These are phyloP conservation scores for Antitrichia curtipendula DNA, from an alignment of 225 moss, liverwort and hornwort species.

Conservation along the genomic window DNA sequence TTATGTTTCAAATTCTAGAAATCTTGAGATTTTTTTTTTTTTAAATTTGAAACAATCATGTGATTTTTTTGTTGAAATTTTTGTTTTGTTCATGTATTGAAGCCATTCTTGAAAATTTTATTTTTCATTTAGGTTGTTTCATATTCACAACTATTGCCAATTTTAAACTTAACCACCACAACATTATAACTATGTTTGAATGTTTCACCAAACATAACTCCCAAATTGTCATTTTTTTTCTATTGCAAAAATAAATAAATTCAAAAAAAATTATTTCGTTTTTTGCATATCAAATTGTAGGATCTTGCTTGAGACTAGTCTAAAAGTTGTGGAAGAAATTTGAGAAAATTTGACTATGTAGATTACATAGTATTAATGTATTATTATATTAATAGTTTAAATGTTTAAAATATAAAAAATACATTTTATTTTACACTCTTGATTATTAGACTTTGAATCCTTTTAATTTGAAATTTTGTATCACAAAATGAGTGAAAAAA, in stretches of 20 bases:
- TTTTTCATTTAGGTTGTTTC: not conserved
- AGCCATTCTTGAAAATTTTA: not conserved
- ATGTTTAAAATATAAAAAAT: not conserved
- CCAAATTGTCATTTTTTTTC: not conserved
- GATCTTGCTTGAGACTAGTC: accelerated
- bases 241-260: not conserved
- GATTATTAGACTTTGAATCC: not conserved
- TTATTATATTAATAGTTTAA: accelerated
- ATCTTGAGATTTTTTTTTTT: no score
- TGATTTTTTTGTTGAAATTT: not conserved
- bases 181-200: not conserved
- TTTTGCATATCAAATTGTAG: not conserved
- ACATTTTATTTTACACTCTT: accelerated
- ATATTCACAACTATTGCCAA: not conserved
- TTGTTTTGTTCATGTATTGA: not conserved
- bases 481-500: not conserved
- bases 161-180: not conserved
- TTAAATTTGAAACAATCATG: no score
- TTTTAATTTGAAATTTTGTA: not conserved
- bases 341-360: not conserved
- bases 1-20: no score
- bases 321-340: not conserved
- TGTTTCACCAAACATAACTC: not conserved
- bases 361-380: not conserved
- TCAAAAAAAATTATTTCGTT: accelerated